Conservation (phyloP, 2,329 filamentous ascomycete genomes). For the Sporothrix phasma region DNA sequence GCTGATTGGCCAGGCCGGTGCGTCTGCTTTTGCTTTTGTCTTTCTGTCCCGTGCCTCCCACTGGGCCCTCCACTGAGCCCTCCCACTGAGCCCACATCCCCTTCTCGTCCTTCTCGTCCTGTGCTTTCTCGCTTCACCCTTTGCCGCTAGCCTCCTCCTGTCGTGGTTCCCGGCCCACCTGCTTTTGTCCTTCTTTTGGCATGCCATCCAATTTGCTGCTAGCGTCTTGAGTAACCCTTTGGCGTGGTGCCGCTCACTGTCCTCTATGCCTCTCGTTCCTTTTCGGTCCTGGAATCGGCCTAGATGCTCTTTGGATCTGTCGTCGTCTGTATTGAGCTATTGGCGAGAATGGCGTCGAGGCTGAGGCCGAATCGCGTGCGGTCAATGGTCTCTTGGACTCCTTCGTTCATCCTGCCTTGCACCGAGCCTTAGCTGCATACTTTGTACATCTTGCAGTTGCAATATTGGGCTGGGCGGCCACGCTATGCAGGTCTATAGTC, state of each 20-base stretch:
- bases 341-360: not conserved
- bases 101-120: not conserved
- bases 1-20: slow-evolving; percentile 83
- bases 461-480: not conserved
- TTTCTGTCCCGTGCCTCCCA: not conserved
- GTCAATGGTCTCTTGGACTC: not conserved
- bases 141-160: not conserved
- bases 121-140: not conserved
- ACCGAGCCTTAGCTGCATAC: not conserved
- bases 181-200: not conserved
- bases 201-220: not conserved
- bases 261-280: not conserved
- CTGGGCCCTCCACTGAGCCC: too few relatives aligned
- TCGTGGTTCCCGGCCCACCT: not conserved
- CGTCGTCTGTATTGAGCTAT: not conserved
- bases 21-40: slow-evolving; percentile 27
- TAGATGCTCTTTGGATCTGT: not conserved
- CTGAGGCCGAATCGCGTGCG: not conserved
- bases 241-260: not conserved
- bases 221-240: not conserved
- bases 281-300: not conserved
- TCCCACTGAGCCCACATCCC: not conserved
- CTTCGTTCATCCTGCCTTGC: not conserved
- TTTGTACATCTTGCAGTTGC: not conserved
- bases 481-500: slow-evolving; percentile 6